Conservation (phyloP, 768 basidiomycete genomes). For the Rhizopogon vulgaris region DNA sequence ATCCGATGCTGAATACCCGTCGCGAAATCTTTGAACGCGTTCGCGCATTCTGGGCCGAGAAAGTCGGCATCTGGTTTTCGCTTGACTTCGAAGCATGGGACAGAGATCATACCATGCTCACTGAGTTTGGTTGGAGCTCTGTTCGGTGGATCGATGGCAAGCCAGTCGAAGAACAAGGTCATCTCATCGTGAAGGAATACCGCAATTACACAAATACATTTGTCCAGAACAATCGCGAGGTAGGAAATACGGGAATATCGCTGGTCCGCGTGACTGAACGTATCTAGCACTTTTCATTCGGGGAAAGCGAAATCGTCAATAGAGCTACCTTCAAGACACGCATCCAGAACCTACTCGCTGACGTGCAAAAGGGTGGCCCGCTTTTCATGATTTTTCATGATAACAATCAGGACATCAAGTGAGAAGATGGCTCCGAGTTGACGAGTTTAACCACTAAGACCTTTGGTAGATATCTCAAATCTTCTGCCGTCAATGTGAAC, state of each 20-base stretch:
- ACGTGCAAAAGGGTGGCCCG: slow-evolving; percentile 42
- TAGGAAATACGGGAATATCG: slow-evolving; percentile 22
- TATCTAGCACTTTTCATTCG: slow-evolving; percentile 59
- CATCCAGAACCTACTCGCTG: slow-evolving; percentile 41
- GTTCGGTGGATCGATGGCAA: slow-evolving; percentile 50
- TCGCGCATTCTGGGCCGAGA: slow-evolving; percentile 55
- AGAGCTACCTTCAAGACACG: slow-evolving; percentile 45
- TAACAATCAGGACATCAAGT: slow-evolving; percentile 73
- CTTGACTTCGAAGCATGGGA: slow-evolving; percentile 88
- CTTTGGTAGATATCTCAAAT: slow-evolving; percentile 45
- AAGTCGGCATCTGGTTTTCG: slow-evolving; percentile 67
- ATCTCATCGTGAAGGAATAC: slow-evolving; percentile 62
- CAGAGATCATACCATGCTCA: slow-evolving; percentile 60
- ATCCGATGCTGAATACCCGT: slow-evolving; percentile 46
- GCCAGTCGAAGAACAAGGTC: slow-evolving; percentile 44
- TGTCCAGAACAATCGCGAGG: slow-evolving; percentile 58
- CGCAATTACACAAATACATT: slow-evolving; percentile 54
- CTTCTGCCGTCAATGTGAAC: slow-evolving; percentile 42
- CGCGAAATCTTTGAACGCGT: slow-evolving; percentile 65
- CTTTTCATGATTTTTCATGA: slow-evolving; percentile 83
- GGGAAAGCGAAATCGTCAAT: slow-evolving; percentile 49
- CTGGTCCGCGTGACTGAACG: neutral
- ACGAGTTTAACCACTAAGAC: neutral
- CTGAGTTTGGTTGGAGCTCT: slow-evolving; percentile 78
- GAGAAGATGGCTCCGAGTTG: slow-evolving; percentile 3